phyloP scores from a whole-genome alignment of 2,329 filamentous ascomycete species.

The Graphilbum fragrans region DNA sequence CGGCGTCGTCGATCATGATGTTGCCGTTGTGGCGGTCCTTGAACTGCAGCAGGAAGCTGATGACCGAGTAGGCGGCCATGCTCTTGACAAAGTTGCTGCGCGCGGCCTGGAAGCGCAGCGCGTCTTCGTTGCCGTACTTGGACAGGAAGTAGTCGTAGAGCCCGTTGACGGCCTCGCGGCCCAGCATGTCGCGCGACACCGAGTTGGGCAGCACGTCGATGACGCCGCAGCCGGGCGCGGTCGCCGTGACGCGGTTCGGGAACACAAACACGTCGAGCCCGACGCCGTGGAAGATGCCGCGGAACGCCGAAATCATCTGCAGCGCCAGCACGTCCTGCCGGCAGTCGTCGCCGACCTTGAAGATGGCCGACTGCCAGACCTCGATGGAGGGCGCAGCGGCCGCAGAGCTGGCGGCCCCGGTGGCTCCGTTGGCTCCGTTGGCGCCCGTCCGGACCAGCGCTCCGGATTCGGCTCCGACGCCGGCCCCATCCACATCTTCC shows the following conservation, averaged over 20 bases:
- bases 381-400: conserved; percentile 55
- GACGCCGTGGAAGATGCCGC: conserved; percentile 90
- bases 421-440: neutral
- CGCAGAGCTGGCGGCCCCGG: neutral
- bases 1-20: conserved; percentile 97
- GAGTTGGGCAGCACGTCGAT: conserved; percentile 97
- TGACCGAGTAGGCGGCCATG: conserved; percentile 97
- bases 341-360: conserved; percentile 98
- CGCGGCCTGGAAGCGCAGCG: conserved; percentile 85
- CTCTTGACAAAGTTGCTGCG: conserved; percentile 97
- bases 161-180: conserved; percentile 92
- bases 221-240: conserved; percentile 91
- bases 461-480: neutral
- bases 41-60: conserved; percentile 94
- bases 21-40: conserved; percentile 99
- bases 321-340: conserved; percentile 92
- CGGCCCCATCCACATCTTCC: conserved; percentile 21
- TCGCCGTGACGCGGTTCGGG: conserved; percentile 93
- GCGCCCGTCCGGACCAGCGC: conserved; percentile 23
- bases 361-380: conserved; percentile 98
- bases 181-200: conserved; percentile 96
- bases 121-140: conserved; percentile 95
- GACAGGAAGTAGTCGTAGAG: conserved; percentile 97
- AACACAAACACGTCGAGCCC: conserved; percentile 95
- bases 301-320: conserved; percentile 96